Evolutionary conservation across 2,329 filamentous ascomycete genomes (phyloP), one percentile per base, ranked within the genome.

Genomic region (Colletotrichum karsti): DNA sequence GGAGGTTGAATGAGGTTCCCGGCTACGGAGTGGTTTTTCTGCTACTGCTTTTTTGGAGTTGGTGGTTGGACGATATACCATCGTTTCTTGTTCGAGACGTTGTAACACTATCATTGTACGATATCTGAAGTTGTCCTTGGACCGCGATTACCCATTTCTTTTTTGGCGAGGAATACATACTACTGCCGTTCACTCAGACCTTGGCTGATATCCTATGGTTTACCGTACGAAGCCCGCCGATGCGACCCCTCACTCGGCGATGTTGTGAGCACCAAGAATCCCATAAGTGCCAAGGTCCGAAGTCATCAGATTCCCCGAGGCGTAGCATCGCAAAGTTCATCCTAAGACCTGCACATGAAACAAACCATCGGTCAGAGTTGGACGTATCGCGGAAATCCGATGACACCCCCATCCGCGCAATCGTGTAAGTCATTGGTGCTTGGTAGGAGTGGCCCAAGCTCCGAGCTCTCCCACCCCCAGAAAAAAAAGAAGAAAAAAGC

Each of bases 371-470:
- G 28, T 51, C 24, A 39, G 33, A 39, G 51, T 55, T 39, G 51
- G 33, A 55, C 35, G 51, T 55, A 55, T 41, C 20, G 28, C 5
- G 35, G 35, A 20, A 15, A 13, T 22, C 13, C 7, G 35, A 55
- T 39, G 51, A 53, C 30, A 48, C 37, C 42, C 9, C 35, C 15
- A 33, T 22, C 50, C 50, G 18, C 30, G 30, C 50, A 53, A 33
- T 8, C 50, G 18, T 37, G 13, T 44, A 44, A 46, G 41, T 39
- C 26, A 26, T 33, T 44, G 18, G 41, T 35, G 48, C 18, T 9
- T 53, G 15, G 39, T n/a, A 42, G 39, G 15, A 18, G 57, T 62
- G 63, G 63, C 46, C 63, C 63, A 66, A 66, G 63, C 63, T 66
- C 57, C 62, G 35, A 46, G 59, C 28, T 37, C 13, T 12, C 26